Base-by-base conservation (phyloP, 179 eudicot species). In the Spergularia azorica region DNA sequence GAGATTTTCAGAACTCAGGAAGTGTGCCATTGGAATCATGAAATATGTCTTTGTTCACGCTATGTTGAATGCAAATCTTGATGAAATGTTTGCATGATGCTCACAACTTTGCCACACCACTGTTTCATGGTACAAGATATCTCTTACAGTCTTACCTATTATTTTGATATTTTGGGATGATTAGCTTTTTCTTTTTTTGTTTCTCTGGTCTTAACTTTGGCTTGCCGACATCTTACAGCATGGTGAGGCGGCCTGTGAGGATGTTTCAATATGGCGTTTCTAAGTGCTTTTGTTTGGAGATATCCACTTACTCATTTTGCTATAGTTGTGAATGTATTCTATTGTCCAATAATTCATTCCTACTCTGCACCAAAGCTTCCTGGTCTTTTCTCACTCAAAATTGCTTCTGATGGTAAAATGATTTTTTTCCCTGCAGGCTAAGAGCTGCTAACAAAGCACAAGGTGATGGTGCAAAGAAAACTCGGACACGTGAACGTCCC, bases 371-470 rank as follows among this genome's bases (percentile, higher is more conserved):
- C 56, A 3, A 17, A 32, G 58, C 13, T 52, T 41, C 50, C 67
- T 8, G 21, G 8, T 11, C 0, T 18, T 65, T n/a, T 26, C 54
- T 71, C 18, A 60, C 60, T 55, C 60, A 14, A 41, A 26, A 26
- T 65, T 43, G 4, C 36, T 21, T 9, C 36, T 79, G 67, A 41
- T 48, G 18, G 18, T 39, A 58, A 18, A 15, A 39, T 46, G 21
- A 26, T 57, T 10, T 32, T 71, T 52, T 55, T 55, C 64, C 39
- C 20, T 73, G 78, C 84, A 92, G 95, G 79, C 82, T 73, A 78
- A 89, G 89, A 85, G 91, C 91, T 75, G 87, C 87, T 72, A 78
- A 67, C 81, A 92, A 90, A 87, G 80, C 88, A 58, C 92, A 89
- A 38, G 93, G 86, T 75, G 84, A 77, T 32, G 77, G 84, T 6